These are phyloP conservation scores for Saccharomycopsis crataegensis DNA, from an alignment of 1,139 yeast species.

Conservation along the genomic window DNA sequence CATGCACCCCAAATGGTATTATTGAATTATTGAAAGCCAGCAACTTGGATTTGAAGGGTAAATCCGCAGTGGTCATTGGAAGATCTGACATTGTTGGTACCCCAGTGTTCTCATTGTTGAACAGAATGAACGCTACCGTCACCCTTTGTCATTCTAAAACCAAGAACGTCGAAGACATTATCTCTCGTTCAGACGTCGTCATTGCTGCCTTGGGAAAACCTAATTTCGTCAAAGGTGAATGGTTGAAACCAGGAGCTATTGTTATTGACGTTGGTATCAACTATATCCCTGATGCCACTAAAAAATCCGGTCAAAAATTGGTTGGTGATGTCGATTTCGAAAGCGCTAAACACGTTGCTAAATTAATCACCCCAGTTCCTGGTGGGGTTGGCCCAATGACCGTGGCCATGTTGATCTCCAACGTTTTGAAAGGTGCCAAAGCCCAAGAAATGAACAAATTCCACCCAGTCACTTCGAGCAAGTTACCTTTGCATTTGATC, in stretches of 20 bases:
- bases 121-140: conserved; percentile 76
- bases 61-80: conserved; percentile 90
- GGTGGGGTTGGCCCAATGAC: conserved; percentile 99
- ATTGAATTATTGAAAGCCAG: conserved; percentile 65
- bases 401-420: conserved; percentile 88
- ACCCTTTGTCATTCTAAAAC: conserved; percentile 68
- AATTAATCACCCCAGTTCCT: conserved; percentile 90
- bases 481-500: conserved; percentile 57
- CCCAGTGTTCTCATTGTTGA: conserved; percentile 80
- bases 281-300: conserved; percentile 67
- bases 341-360: conserved; percentile 57
- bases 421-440: conserved; percentile 79
- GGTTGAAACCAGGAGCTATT: conserved; percentile 79
- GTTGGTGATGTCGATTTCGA: conserved; percentile 93
- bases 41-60: conserved; percentile 59
- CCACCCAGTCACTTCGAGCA: conserved; percentile 22
- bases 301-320: conserved; percentile 76
- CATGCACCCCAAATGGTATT: conserved; percentile 96
- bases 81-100: conserved; percentile 95
- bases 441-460: neutral
- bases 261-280: conserved; percentile 97
- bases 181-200: conserved; percentile 77
- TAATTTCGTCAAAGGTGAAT: conserved; percentile 74
- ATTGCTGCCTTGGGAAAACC: conserved; percentile 90
- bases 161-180: conserved; percentile 48